Conservation (phyloP, 306 rosid genomes). For the Mimosa pudica region DNA sequence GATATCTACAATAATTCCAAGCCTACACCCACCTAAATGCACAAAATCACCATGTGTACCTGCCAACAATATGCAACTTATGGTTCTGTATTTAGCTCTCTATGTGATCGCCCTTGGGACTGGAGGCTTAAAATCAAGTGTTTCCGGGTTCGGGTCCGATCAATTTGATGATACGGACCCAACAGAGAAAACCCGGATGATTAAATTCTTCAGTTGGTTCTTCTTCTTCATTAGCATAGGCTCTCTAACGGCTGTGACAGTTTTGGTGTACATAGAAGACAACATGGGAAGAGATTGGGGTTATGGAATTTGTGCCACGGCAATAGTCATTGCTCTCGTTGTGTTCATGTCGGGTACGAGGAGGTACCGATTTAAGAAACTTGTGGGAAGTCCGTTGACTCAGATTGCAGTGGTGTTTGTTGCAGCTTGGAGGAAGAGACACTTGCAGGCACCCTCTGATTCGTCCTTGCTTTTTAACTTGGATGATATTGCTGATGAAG, state of each 20-base stretch:
- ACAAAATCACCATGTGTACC: slow-evolving; percentile 37
- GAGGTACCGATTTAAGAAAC: slow-evolving; percentile 68
- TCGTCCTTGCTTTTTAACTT: slow-evolving; percentile 46
- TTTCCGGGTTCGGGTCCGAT: slow-evolving; percentile 86
- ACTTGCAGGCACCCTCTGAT: slow-evolving; percentile 58
- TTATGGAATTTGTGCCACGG: slow-evolving; percentile 69
- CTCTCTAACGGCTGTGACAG: slow-evolving; percentile 64
- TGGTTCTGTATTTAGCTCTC: slow-evolving; percentile 62
- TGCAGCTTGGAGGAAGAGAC: slow-evolving; percentile 66
- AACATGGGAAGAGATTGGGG: slow-evolving; percentile 84
- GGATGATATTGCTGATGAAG: slow-evolving; percentile 41
- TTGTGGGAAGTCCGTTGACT: slow-evolving; percentile 80
- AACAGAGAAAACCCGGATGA: slow-evolving; percentile 59
- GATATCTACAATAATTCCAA: slow-evolving; percentile 73
- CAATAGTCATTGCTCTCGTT: slow-evolving; percentile 51
- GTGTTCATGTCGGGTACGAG: slow-evolving; percentile 69
- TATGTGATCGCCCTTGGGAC: slow-evolving; percentile 81
- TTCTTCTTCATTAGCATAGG: slow-evolving; percentile 83
- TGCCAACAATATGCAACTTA: slow-evolving; percentile 56
- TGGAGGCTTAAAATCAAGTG: slow-evolving; percentile 84
- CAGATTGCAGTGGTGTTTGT: slow-evolving; percentile 69
- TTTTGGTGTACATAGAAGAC: slow-evolving; percentile 78
- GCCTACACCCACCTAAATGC: slow-evolving; percentile 82
- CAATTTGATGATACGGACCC: slow-evolving; percentile 70
- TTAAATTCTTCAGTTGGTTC: slow-evolving; percentile 80